Conservation (phyloP, 305 asterid genomes). For the Fraxinus ornus region DNA sequence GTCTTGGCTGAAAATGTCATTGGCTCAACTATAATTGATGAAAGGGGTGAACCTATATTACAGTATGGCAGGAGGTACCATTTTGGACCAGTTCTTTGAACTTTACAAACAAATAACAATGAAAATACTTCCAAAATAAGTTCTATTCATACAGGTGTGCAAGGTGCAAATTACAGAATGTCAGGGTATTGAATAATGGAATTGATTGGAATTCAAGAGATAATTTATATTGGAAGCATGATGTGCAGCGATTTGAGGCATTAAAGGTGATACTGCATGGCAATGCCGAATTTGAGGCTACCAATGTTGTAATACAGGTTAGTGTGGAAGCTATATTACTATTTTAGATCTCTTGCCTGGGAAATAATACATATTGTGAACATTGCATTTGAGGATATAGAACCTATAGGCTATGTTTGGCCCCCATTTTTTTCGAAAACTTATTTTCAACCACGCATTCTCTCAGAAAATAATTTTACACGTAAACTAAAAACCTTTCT, state of each 20-base stretch:
- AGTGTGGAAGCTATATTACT: constrained; percentile 23
- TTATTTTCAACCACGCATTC: too few relatives aligned
- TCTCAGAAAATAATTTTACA: too few relatives aligned
- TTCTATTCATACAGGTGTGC: constrained; percentile 58
- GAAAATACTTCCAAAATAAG: constrained; percentile 15
- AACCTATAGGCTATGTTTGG: not conserved
- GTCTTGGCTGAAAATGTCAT: constrained; percentile 73
- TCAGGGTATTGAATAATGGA: constrained; percentile 73
- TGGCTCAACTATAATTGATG: constrained; percentile 58
- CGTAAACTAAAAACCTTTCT: too few relatives aligned
- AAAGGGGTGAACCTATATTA: constrained; percentile 60
- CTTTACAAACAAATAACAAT: constrained; percentile 4
- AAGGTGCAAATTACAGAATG: constrained; percentile 83
- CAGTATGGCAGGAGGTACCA: constrained; percentile 83
- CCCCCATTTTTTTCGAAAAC: too few relatives aligned
- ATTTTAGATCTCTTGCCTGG: not conserved
- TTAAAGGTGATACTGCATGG: constrained; percentile 81
- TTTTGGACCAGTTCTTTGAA: constrained; percentile 20
- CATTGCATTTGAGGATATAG: not conserved
- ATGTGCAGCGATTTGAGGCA: constrained; percentile 76
- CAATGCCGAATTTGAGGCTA: constrained; percentile 97
- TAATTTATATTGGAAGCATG: constrained; percentile 93
- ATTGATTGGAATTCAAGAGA: constrained; percentile 78
- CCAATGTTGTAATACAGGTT: constrained; percentile 74
- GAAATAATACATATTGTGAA: not conserved